These are phyloP conservation scores for Acanthamoeba healyi DNA, from an alignment of 208 protist genomes.

Conservation along the genomic window DNA sequence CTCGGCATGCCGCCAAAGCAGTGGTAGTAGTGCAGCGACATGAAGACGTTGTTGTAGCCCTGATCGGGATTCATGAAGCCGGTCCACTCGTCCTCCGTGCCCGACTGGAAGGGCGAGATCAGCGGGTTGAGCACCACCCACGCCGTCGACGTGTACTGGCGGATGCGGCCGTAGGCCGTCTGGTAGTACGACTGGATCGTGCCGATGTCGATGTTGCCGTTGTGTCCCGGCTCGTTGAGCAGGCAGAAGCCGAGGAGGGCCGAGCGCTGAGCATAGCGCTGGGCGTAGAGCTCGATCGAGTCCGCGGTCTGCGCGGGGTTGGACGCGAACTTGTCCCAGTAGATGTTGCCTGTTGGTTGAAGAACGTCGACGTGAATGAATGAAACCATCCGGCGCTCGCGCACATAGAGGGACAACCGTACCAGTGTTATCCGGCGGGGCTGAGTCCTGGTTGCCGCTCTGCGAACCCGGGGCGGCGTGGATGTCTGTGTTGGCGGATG, in stretches of 20 bases:
- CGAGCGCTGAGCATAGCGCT: not conserved
- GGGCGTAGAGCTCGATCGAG: slow-evolving; percentile 32
- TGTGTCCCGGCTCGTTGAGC: not conserved
- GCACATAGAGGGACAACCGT: not conserved
- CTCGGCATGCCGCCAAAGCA: slow-evolving; percentile 52
- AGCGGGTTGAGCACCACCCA: slow-evolving; percentile 19
- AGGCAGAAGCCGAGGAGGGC: slow-evolving; percentile 45
- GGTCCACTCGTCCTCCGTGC: slow-evolving; percentile 45
- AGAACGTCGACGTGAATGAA: no score
- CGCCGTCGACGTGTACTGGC: not conserved
- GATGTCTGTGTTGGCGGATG: no score
- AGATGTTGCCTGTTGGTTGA: not conserved
- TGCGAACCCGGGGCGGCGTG: slow-evolving; percentile 13
- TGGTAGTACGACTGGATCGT: not conserved
- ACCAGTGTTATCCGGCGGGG: slow-evolving; percentile 17
- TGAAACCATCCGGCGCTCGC: no score
- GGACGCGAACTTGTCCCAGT: slow-evolving; percentile 18
- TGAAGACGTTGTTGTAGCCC: slow-evolving; percentile 66
- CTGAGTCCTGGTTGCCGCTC: slow-evolving; percentile 34
- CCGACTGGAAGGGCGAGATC: slow-evolving; percentile 55
- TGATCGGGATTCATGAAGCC: slow-evolving; percentile 60
- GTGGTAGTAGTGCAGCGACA: slow-evolving; percentile 71
- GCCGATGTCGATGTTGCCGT: not conserved
- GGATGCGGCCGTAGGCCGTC: not conserved
- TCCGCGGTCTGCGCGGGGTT: slow-evolving; percentile 17